Conservation (phyloP, 257 asterid genomes). For the Solanum chilense region DNA sequence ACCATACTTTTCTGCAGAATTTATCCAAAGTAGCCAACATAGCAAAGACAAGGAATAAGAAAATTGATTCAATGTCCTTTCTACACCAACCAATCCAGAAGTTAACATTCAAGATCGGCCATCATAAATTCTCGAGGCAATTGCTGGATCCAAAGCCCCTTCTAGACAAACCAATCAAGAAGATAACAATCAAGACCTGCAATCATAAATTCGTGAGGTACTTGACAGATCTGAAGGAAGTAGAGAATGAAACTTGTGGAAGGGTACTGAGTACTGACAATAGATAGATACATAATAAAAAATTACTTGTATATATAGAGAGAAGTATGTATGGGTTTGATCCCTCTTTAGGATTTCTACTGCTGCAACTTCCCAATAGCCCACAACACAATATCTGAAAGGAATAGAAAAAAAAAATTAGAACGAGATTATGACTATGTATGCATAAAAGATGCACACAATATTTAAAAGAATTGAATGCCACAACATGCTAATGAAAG, state of each 20-base stretch:
- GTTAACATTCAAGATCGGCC: no score
- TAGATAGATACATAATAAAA: no score
- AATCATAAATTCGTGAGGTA: neutral
- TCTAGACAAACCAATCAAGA: neutral
- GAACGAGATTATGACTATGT: neutral
- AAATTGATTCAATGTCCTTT: neutral
- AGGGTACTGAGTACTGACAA: no score
- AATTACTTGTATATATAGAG: no score
- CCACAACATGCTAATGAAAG: neutral
- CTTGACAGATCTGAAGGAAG: neutral
- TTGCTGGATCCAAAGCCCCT: no score
- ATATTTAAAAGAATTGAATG: neutral
- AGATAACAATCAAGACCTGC: neutral
- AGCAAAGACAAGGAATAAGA: neutral
- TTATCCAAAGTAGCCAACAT: neutral
- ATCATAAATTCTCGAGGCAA: no score
- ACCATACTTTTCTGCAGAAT: neutral
- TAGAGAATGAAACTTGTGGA: no score
- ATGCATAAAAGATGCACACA: neutral
- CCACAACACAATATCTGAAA: slow-evolving; percentile 50
- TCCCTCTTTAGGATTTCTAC: neutral
- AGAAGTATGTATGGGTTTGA: no score
- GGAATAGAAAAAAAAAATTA: neutral
- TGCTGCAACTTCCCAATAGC: neutral
- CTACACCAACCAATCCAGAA: no score